These are phyloP conservation scores for Amylocarpus encephaloides DNA, from an alignment of 2,329 filamentous ascomycete species.

Conservation along the genomic window DNA sequence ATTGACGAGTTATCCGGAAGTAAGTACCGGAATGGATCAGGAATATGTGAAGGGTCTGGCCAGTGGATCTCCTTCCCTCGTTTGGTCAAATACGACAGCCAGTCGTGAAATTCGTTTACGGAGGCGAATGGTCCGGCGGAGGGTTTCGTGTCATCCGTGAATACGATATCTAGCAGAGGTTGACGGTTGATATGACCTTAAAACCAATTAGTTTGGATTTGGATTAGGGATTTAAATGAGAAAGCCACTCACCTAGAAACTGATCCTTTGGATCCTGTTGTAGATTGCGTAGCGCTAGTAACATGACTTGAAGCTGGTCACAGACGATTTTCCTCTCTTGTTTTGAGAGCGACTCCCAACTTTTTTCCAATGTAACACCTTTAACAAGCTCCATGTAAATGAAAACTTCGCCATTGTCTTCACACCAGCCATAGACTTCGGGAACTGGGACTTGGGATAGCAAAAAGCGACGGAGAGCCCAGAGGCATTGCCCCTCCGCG, in stretches of 20 bases:
- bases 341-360: constrained; percentile 10
- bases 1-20: constrained; percentile 28
- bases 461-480: constrained; percentile 22
- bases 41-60: constrained; percentile 20
- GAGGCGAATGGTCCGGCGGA: constrained; percentile 23
- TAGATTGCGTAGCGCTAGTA: constrained; percentile 13
- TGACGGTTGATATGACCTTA: constrained; percentile 15
- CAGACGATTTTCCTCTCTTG: constrained; percentile 9
- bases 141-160: constrained; percentile 16
- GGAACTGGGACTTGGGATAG: constrained; percentile 34
- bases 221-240: background rate
- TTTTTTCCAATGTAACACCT: constrained; percentile 16
- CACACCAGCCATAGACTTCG: constrained; percentile 33
- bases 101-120: constrained; percentile 27
- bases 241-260: constrained; percentile 8
- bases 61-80: constrained; percentile 6
- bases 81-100: constrained; percentile 19
- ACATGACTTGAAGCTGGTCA: constrained; percentile 18
- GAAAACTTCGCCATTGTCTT: constrained; percentile 24
- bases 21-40: constrained; percentile 22
- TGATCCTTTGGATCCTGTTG: constrained; percentile 9
- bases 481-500: constrained; percentile 31
- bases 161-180: constrained; percentile 18
- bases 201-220: background rate
- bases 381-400: constrained; percentile 26